These are phyloP conservation scores for Thraustotheca clavata DNA, from an alignment of 352 stramenopile genomes.

Conservation along the genomic window DNA sequence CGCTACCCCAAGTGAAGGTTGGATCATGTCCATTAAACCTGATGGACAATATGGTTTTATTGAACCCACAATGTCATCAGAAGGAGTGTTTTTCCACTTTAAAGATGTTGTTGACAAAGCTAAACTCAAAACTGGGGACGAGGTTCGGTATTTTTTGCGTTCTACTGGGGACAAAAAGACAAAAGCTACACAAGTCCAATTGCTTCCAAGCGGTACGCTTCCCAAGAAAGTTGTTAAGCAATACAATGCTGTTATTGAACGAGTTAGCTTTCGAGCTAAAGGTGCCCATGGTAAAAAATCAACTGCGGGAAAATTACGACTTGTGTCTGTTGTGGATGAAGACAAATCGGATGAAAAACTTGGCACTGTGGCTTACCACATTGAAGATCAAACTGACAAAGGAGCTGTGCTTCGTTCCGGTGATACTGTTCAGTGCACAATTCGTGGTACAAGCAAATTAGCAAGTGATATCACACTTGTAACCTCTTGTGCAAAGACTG, in stretches of 20 bases:
- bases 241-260: slow-evolving; percentile 44
- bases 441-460: slow-evolving; percentile 36
- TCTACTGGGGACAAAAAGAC: slow-evolving; percentile 63
- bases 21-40: slow-evolving; percentile 48
- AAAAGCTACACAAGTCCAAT: slow-evolving; percentile 40
- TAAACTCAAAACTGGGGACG: slow-evolving; percentile 59
- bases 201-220: slow-evolving; percentile 53
- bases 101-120: slow-evolving; percentile 54
- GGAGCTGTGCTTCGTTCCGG: slow-evolving; percentile 52
- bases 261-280: slow-evolving; percentile 50
- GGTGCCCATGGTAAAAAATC: slow-evolving; percentile 34
- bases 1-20: slow-evolving; percentile 33
- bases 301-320: slow-evolving; percentile 47
- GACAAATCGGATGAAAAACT: slow-evolving; percentile 13
- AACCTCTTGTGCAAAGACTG: slow-evolving; percentile 42
- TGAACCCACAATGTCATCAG: slow-evolving; percentile 31
- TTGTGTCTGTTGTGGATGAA: slow-evolving; percentile 13
- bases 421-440: slow-evolving; percentile 55
- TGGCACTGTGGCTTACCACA: slow-evolving; percentile 43
- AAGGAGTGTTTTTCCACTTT: slow-evolving; percentile 68
- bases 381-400: slow-evolving; percentile 53
- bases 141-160: slow-evolving; percentile 50
- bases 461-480: slow-evolving; percentile 50
- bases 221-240: slow-evolving; percentile 32
- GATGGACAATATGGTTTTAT: slow-evolving; percentile 73